phyloP scores from a whole-genome alignment of 164 flowering plant species.

The Tinospora cordifolia region DNA sequence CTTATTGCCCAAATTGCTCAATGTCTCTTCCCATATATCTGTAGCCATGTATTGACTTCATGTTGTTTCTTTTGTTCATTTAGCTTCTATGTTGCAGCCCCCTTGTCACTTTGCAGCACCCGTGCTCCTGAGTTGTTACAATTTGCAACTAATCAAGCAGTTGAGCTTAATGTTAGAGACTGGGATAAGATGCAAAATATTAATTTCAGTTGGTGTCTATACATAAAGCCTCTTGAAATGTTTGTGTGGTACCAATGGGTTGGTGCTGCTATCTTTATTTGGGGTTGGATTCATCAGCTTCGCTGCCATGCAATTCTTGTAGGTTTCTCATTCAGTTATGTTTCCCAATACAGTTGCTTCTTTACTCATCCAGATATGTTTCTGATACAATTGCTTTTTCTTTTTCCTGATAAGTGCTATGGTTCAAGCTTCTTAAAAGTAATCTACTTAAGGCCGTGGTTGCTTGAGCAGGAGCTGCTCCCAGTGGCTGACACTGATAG shows the following conservation, averaged over 20 bases:
- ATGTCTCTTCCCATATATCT: background rate
- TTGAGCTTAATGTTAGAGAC: conserved; percentile 48
- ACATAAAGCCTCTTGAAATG: conserved; percentile 41
- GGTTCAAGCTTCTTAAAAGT: too few relatives aligned
- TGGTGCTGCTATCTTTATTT: conserved; percentile 60
- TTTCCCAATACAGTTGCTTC: too few relatives aligned
- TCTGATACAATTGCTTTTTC: too few relatives aligned
- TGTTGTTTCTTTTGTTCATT: conserved; percentile 18
- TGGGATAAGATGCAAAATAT: conserved; percentile 29
- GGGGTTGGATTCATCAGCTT: conserved; percentile 90
- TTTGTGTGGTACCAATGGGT: conserved; percentile 64
- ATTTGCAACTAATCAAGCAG: conserved; percentile 27
- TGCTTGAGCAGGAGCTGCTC: too few relatives aligned
- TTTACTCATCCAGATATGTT: too few relatives aligned
- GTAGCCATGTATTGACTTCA: conserved; percentile 3
- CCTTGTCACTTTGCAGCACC: conserved; percentile 62
- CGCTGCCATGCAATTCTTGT: conserved; percentile 84
- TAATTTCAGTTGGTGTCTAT: conserved; percentile 45
- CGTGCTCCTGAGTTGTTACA: conserved; percentile 40
- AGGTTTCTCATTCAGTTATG: conserved; percentile 18
- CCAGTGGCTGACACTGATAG: too few relatives aligned
- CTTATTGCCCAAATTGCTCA: background rate
- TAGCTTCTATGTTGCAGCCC: conserved; percentile 85
- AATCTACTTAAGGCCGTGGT: too few relatives aligned
- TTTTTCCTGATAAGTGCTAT: too few relatives aligned